phyloP scores from a whole-genome alignment of 139 green algal species.

The Chlamydomonas applanata region DNA sequence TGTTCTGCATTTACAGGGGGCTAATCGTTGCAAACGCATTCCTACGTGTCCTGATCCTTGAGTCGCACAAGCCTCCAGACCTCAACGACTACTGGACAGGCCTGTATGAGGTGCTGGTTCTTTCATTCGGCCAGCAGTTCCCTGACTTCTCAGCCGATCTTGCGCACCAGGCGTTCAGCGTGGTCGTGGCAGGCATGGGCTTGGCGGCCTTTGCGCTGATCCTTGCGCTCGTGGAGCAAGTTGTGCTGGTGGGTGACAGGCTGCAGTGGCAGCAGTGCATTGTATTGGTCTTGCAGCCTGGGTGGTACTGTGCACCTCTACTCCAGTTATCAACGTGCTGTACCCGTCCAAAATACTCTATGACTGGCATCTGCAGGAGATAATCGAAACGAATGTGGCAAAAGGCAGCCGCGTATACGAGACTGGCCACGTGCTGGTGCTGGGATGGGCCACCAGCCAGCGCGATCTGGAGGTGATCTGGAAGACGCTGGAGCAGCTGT shows the following conservation, averaged over 20 bases:
- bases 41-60: too few species aligned
- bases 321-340: too few species aligned
- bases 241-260: slow-evolving; percentile 11
- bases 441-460: slow-evolving; percentile 44
- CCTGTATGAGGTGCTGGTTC: slow-evolving; percentile 10
- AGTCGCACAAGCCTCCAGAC: neutral
- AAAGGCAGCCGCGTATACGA: slow-evolving; percentile 55
- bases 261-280: neutral
- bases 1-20: too few species aligned
- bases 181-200: slow-evolving; percentile 39
- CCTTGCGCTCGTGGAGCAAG: slow-evolving; percentile 62
- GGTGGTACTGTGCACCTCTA: too few species aligned
- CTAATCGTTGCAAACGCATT: too few species aligned
- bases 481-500: slow-evolving; percentile 53
- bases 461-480: slow-evolving; percentile 52
- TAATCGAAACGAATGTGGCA: slow-evolving; percentile 48
- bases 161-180: slow-evolving; percentile 35
- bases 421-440: slow-evolving; percentile 40
- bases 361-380: slow-evolving; percentile 20
- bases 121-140: slow-evolving; percentile 34
- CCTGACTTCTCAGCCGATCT: neutral
- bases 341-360: neutral
- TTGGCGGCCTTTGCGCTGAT: slow-evolving; percentile 63
- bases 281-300: too few species aligned
- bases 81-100: neutral